Percentiles rank a stretch among this genome's conserved stretches.
These are phyloP conservation scores for Lentithecium fluviatile DNA, from an alignment of 495 filamentous ascomycete species.

Conservation along the genomic window DNA sequence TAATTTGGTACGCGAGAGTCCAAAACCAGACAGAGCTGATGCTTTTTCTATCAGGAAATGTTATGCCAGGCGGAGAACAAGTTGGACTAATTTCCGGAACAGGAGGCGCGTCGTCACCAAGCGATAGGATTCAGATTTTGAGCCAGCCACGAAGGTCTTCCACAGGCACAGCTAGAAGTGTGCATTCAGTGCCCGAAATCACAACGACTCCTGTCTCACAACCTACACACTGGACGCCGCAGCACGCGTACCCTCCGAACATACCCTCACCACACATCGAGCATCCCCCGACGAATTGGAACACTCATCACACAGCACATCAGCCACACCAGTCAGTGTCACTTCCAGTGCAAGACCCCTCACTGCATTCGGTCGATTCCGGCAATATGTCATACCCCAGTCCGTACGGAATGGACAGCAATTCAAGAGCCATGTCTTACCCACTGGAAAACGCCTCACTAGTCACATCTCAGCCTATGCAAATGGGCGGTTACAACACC, in stretches of 20 bases:
- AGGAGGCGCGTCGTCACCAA: slow-evolving; percentile 28
- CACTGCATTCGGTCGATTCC: slow-evolving; percentile 17
- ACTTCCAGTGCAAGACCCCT: slow-evolving; percentile 19
- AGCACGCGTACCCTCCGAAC: slow-evolving; percentile 23
- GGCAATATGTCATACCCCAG: slow-evolving; percentile 24
- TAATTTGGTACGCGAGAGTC: slow-evolving; percentile 6
- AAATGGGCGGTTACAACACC: slow-evolving; percentile 27
- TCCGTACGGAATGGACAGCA: slow-evolving; percentile 32
- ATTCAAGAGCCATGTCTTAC: slow-evolving; percentile 33
- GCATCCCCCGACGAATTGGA: slow-evolving; percentile 23
- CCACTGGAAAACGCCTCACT: slow-evolving; percentile 26
- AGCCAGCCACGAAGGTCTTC: slow-evolving; percentile 31
- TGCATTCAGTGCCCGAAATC: slow-evolving; percentile 25
- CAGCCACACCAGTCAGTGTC: slow-evolving; percentile 23
- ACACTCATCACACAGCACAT: slow-evolving; percentile 25
- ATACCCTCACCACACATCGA: slow-evolving; percentile 33
- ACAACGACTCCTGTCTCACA: slow-evolving; percentile 27
- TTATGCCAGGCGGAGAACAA: slow-evolving; percentile 18
- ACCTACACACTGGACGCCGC: slow-evolving; percentile 31
- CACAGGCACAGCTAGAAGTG: slow-evolving; percentile 24
- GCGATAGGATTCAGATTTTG: slow-evolving; percentile 33
- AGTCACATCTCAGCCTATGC: slow-evolving; percentile 31
- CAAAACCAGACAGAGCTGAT: slow-evolving; percentile 5
- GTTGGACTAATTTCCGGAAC: slow-evolving; percentile 21
- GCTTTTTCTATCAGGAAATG: slow-evolving; percentile 15